Evolutionary conservation across 129 eudicot species (phyloP).

Genomic region (Arctium lappa): DNA sequence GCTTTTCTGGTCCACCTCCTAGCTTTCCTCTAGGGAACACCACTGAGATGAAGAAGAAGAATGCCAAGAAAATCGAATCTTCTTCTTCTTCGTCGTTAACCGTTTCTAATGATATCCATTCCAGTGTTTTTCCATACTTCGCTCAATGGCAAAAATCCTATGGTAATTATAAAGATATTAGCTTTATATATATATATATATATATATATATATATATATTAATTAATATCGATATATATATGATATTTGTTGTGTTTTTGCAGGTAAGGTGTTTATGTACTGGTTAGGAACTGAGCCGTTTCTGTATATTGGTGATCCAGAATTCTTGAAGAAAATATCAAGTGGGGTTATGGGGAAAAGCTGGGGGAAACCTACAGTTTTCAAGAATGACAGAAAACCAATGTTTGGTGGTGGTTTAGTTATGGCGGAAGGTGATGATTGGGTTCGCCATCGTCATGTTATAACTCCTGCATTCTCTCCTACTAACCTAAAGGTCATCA

Average conservation of each 20-base stretch:
- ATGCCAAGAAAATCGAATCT: conserved; percentile 9
- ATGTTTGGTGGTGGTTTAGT: conserved; percentile 88
- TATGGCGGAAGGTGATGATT: conserved; percentile 88
- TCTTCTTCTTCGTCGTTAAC: conserved; percentile 8
- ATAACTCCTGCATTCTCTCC: conserved; percentile 93
- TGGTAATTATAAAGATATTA: conserved; percentile 33
- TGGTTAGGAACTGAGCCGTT: conserved; percentile 98
- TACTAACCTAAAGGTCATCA: conserved; percentile 66
- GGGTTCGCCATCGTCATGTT: conserved; percentile 91
- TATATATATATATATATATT: too few relatives aligned
- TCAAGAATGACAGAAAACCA: conserved; percentile 73
- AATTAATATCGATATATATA: too few relatives aligned
- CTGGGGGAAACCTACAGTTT: conserved; percentile 95
- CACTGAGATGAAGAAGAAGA: conserved; percentile 51
- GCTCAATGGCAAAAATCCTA: conserved; percentile 68
- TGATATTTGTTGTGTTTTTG: background rate
- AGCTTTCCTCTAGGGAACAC: conserved; percentile 82
- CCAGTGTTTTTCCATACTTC: conserved; percentile 70
- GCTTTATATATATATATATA: too few relatives aligned
- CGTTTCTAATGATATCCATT: conserved; percentile 72
- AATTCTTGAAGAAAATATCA: conserved; percentile 67
- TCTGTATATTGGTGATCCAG: conserved; percentile 77
- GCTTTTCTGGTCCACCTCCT: conserved; percentile 78
- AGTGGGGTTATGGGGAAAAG: conserved; percentile 66
- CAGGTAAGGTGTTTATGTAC: conserved; percentile 87